These are phyloP conservation scores for Mimosa pudica DNA, from an alignment of 306 rosid genomes.

Conservation along the genomic window DNA sequence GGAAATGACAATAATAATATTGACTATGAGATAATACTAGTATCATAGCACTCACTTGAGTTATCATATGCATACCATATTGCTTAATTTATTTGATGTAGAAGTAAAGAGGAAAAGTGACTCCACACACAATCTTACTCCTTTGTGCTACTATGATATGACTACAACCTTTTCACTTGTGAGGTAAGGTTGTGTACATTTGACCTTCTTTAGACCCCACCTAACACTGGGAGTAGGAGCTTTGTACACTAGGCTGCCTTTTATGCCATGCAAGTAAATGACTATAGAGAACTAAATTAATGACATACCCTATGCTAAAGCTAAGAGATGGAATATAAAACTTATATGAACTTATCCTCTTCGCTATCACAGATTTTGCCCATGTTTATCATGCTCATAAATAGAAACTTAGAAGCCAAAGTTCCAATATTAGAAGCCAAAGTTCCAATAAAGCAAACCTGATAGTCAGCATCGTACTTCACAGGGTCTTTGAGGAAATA, in stretches of 20 bases:
- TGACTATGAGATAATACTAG: not conserved
- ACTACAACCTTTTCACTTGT: not conserved
- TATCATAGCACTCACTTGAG: not conserved
- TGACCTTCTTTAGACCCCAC: too few relatives aligned
- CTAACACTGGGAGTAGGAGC: too few relatives aligned
- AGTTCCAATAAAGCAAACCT: constrained; percentile 2
- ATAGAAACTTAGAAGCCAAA: not conserved
- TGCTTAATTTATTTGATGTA: not conserved
- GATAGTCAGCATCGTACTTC: constrained; percentile 1
- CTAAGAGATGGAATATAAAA: not conserved
- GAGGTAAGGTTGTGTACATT: too few relatives aligned
- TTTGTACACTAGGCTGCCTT: too few relatives aligned
- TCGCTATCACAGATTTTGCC: not conserved
- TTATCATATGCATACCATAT: not conserved
- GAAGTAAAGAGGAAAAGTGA: not conserved
- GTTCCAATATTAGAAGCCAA: not conserved
- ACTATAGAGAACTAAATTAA: not conserved
- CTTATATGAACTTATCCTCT: not conserved
- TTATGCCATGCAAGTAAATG: not conserved
- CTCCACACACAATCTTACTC: not conserved
- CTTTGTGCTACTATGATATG: not conserved
- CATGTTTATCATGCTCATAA: not conserved
- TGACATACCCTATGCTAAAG: not conserved
- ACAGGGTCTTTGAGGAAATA: not conserved
- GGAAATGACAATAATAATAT: not conserved